A percentile compares a stretch with the other conserved stretches of the same genome.
phyloP scores from a whole-genome alignment of 2,329 filamentous ascomycete genomes.

The Scedosporium dehoogii region DNA sequence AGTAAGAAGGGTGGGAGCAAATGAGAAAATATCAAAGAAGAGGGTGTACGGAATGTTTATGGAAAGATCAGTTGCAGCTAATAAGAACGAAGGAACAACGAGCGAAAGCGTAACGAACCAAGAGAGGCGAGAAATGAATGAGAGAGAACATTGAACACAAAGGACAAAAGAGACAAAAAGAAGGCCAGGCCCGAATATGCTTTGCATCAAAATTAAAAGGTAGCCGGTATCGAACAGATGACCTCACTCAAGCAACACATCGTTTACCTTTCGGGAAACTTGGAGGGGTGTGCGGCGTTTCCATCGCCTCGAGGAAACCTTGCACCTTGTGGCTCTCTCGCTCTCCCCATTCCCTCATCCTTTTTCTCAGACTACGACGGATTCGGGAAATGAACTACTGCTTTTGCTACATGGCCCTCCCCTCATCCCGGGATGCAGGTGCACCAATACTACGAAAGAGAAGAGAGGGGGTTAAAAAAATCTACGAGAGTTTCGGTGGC shows the following conservation, averaged over 20 bases:
- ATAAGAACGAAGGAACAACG: neutral
- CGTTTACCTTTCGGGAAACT: neutral
- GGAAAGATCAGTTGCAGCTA: neutral
- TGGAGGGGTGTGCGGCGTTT: conserved; percentile 1
- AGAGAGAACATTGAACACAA: neutral
- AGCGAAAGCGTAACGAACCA: neutral
- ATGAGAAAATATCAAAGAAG: neutral
- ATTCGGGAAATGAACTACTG: neutral
- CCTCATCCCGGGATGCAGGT: too few species aligned
- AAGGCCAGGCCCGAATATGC: too few species aligned
- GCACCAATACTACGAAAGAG: neutral
- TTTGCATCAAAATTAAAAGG: too few species aligned
- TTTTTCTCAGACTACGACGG: neutral
- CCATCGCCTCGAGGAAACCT: neutral
- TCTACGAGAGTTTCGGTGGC: neutral
- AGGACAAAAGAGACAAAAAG: too few species aligned
- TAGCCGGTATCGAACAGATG: neutral
- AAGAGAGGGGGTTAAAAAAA: neutral
- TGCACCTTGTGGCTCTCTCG: neutral
- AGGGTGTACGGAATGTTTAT: neutral
- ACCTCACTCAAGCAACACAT: neutral
- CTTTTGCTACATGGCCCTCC: too few species aligned
- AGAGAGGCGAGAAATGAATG: neutral
- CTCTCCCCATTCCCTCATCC: neutral
- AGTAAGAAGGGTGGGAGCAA: conserved; percentile 1